Conservation (phyloP, 306 rosid species). For the Vigna mungo region DNA sequence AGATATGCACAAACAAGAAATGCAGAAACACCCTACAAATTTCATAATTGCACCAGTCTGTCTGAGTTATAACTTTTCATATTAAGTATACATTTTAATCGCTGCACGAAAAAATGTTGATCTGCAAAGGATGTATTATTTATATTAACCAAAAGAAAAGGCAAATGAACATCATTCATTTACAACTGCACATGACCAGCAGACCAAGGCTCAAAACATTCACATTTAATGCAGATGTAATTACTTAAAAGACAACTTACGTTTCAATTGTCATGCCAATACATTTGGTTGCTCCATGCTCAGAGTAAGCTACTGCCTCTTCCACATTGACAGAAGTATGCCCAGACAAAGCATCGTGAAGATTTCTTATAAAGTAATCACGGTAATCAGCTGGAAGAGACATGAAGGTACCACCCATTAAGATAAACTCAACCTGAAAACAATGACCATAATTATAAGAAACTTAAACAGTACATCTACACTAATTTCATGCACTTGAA, state of each 20-base stretch:
- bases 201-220: not conserved
- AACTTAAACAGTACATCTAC: not conserved
- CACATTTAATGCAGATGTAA: conserved; percentile 19
- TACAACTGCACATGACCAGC: conserved; percentile 18
- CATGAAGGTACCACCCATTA: conserved; percentile 99
- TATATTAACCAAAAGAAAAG: conserved; percentile 2
- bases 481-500: not conserved
- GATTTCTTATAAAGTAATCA: conserved; percentile 89
- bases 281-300: conserved; percentile 91
- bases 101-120: conserved; percentile 9
- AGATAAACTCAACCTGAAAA: conserved; percentile 91
- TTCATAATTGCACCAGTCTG: conserved; percentile 19
- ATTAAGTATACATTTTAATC: conserved; percentile 3
- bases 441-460: conserved; percentile 43
- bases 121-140: no score
- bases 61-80: conserved; percentile 14
- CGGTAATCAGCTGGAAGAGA: conserved; percentile 93
- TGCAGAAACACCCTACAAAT: conserved; percentile 12
- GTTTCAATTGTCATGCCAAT: conserved; percentile 99
- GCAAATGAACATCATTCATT: not conserved
- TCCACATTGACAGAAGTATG: conserved; percentile 97
- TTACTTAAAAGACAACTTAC: conserved; percentile 52
- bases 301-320: conserved; percentile 93
- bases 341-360: conserved; percentile 95
- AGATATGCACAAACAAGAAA: conserved; percentile 30